These are phyloP conservation scores for Ceratocystiopsis sp. DNA, from an alignment of 2,329 filamentous ascomycete genomes.

Conservation along the genomic window DNA sequence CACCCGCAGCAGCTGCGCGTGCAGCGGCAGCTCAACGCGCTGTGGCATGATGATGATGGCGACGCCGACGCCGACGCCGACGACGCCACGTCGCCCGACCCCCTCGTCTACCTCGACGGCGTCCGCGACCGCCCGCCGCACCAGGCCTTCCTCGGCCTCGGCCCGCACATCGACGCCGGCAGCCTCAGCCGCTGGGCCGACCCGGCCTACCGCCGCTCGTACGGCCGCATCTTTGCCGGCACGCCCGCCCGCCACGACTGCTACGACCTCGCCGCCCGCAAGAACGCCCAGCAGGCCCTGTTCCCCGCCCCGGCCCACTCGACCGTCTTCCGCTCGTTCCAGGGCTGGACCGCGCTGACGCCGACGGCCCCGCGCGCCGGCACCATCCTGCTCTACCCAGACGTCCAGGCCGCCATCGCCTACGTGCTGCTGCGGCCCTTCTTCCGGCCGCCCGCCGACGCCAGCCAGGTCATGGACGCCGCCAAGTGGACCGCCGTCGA, in stretches of 20 bases:
- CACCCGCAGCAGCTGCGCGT: slow-evolving; percentile 20
- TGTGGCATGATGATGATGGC: slow-evolving; percentile 20
- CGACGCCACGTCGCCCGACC: neutral
- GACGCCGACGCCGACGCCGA: neutral
- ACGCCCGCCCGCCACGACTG: slow-evolving; percentile 18
- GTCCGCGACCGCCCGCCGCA: neutral
- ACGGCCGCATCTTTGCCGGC: slow-evolving; percentile 18
- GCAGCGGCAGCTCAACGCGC: slow-evolving; percentile 19
- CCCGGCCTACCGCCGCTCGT: slow-evolving; percentile 18
- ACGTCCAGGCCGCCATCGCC: slow-evolving; percentile 18
- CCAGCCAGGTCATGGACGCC: slow-evolving; percentile 15
- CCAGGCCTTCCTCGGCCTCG: slow-evolving; percentile 19
- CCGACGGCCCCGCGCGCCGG: slow-evolving; percentile 17
- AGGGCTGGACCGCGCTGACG: slow-evolving; percentile 25
- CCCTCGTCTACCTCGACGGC: neutral
- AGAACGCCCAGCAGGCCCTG: slow-evolving; percentile 17
- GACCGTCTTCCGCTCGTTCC: slow-evolving; percentile 20
- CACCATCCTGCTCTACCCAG: slow-evolving; percentile 22
- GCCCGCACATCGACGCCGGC: slow-evolving; percentile 25
- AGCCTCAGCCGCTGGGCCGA: slow-evolving; percentile 25
- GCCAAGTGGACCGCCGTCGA: slow-evolving; percentile 17
- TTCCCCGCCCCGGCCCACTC: slow-evolving; percentile 20
- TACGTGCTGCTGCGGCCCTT: slow-evolving; percentile 24
- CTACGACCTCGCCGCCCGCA: slow-evolving; percentile 19
- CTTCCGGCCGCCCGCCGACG: slow-evolving; percentile 16